Evolutionary conservation across 2,329 filamentous ascomycete genomes (phyloP).

Genomic region (Phaeosphaeria sp.): DNA sequence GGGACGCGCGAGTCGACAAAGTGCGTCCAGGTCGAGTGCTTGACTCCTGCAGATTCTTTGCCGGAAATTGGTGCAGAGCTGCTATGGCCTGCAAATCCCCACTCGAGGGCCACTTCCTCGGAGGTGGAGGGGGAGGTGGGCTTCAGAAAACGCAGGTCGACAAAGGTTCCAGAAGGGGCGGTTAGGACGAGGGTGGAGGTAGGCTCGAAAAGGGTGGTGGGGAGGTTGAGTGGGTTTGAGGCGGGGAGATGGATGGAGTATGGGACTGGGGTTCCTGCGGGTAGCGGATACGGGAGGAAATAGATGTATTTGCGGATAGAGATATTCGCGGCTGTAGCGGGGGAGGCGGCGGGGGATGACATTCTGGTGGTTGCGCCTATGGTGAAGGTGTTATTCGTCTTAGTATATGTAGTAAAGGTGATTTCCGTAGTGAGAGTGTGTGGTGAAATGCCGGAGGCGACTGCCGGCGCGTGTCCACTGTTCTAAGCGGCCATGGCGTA

Average conservation of each 20-base stretch:
- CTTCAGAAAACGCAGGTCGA: constrained; percentile 65
- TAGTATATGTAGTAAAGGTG: neutral
- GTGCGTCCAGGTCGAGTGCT: constrained; percentile 60
- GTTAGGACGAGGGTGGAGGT: constrained; percentile 71
- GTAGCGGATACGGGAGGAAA: constrained; percentile 27
- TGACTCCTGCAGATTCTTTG: constrained; percentile 7
- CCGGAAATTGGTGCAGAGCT: neutral
- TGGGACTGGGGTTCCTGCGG: constrained; percentile 28
- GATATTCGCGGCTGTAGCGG: constrained; percentile 2
- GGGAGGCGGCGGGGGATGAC: neutral
- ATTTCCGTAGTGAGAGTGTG: constrained; percentile 8
- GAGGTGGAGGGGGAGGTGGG: constrained; percentile 11
- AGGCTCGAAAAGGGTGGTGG: constrained; percentile 54
- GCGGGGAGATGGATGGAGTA: constrained; percentile 35
- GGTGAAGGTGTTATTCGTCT: neutral
- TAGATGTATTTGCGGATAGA: constrained; percentile 8
- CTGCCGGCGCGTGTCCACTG: neutral
- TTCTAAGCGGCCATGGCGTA: neutral
- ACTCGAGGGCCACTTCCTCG: constrained; percentile 58
- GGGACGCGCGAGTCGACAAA: constrained; percentile 64
- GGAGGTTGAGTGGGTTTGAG: constrained; percentile 33
- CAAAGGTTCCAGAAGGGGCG: constrained; percentile 62
- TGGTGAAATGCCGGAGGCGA: neutral
- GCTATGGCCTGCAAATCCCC: constrained; percentile 69
- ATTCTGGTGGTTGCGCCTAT: neutral